These are phyloP conservation scores for Phytophthora tubulina DNA, from an alignment of 352 stramenopile species.

Conservation along the genomic window DNA sequence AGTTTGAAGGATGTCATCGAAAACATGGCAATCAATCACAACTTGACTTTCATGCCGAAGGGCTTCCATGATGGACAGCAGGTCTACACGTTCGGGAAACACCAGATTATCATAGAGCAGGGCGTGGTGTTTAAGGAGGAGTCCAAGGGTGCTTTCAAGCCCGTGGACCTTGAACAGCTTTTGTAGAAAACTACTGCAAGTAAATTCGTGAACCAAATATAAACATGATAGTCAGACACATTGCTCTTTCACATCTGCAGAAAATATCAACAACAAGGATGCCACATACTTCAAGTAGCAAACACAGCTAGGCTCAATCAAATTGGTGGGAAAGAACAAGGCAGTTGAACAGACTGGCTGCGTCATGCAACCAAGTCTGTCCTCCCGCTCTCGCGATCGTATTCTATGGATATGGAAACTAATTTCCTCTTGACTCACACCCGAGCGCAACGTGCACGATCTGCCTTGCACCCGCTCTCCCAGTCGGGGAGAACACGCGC, in stretches of 20 bases:
- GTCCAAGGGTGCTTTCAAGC: conserved; percentile 71
- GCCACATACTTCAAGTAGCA: too few species aligned
- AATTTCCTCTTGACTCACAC: conserved; percentile 34
- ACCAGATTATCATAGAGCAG: conserved; percentile 88
- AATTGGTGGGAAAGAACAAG: conserved; percentile 18
- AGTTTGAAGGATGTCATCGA: conserved; percentile 88
- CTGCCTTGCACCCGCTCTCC: conserved; percentile 24
- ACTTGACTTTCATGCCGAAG: conserved; percentile 88
- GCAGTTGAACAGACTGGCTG: conserved; percentile 22
- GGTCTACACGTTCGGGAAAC: conserved; percentile 81
- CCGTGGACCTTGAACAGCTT: conserved; percentile 81
- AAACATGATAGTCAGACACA: too few species aligned
- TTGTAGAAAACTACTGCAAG: conserved; percentile 36
- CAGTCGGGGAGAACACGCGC: conserved; percentile 43
- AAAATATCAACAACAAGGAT: too few species aligned
- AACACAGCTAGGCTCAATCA: not conserved
- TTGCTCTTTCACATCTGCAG: too few species aligned
- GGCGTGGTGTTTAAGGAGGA: conserved; percentile 82
- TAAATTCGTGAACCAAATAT: too few species aligned
- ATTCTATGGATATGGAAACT: conserved; percentile 39
- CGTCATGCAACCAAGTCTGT: conserved; percentile 39
- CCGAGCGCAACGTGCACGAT: conserved; percentile 6
- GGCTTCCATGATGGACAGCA: conserved; percentile 80
- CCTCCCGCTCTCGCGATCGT: conserved; percentile 16
- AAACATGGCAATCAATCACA: conserved; percentile 78